These are phyloP conservation scores for Nemania sp. DNA, from an alignment of 2,329 filamentous ascomycete species.

Conservation along the genomic window DNA sequence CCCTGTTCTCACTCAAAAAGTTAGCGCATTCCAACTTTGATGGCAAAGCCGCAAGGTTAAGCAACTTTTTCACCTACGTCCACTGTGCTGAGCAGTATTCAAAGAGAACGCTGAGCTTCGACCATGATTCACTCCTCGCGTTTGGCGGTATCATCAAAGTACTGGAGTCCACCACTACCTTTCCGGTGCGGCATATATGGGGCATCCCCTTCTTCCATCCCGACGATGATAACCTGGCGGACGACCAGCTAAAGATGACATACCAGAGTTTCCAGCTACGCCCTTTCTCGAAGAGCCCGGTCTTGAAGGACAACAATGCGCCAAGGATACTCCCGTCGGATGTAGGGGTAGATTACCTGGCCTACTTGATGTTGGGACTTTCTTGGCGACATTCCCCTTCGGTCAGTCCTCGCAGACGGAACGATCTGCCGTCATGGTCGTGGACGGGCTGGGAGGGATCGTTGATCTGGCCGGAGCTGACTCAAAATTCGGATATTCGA, in stretches of 20 bases:
- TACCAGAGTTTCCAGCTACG: slow-evolving; percentile 7
- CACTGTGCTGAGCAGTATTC: slow-evolving; percentile 26
- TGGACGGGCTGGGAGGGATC: slow-evolving; percentile 29
- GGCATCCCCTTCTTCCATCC: slow-evolving; percentile 25
- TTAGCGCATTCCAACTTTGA: background rate
- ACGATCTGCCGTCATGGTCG: slow-evolving; percentile 24
- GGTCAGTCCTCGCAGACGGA: slow-evolving; percentile 14
- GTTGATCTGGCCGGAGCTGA: slow-evolving; percentile 17
- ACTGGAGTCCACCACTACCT: slow-evolving; percentile 12
- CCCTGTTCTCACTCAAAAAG: slow-evolving; percentile 13
- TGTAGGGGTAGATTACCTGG: slow-evolving; percentile 7
- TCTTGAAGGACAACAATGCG: background rate
- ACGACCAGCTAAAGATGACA: background rate
- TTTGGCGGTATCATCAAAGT: slow-evolving; percentile 26
- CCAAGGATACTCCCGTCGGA: background rate
- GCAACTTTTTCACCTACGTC: slow-evolving; percentile 16
- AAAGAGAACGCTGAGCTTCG: slow-evolving; percentile 20
- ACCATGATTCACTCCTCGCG: slow-evolving; percentile 25
- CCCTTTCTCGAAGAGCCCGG: slow-evolving; percentile 2
- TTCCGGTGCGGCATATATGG: slow-evolving; percentile 28
- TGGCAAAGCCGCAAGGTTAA: background rate
- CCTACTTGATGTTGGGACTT: slow-evolving; percentile 16
- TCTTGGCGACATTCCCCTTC: slow-evolving; percentile 18
- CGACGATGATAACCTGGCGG: slow-evolving; percentile 7
- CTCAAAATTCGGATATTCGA: slow-evolving; percentile 5